phyloP scores from a whole-genome alignment of 1,284 basidiomycete species.

The Microbotryum intermedium region DNA sequence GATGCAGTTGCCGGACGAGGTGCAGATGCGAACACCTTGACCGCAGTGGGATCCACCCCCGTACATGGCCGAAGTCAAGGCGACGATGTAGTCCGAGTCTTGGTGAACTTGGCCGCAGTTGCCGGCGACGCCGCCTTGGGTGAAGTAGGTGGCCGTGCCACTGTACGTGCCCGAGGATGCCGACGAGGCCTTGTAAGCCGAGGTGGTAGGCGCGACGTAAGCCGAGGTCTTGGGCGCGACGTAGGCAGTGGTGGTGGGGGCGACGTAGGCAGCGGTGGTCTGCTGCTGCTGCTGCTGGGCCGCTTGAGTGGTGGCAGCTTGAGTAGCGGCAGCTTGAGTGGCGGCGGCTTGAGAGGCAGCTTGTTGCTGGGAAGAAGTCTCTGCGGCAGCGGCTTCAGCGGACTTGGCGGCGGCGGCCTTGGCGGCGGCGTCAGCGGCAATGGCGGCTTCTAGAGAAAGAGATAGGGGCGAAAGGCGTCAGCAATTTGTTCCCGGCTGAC shows the following conservation, averaged over 20 bases:
- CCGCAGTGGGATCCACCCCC: constrained; percentile 57
- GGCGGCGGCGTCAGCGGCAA: neutral
- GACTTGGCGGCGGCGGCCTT: neutral
- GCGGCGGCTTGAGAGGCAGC: neutral
- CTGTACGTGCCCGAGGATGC: constrained; percentile 55
- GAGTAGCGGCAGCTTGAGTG: neutral
- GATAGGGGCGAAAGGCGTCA: too few relatives aligned
- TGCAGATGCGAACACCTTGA: constrained; percentile 40
- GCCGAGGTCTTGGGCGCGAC: neutral
- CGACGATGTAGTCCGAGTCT: constrained; percentile 50
- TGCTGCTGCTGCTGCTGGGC: neutral
- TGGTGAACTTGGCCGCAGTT: constrained; percentile 33
- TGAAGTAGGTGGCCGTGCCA: constrained; percentile 55
- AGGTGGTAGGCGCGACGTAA: constrained; percentile 25
- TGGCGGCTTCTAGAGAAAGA: too few relatives aligned
- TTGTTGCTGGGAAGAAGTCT: neutral
- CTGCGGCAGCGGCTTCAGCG: neutral
- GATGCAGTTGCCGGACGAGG: neutral
- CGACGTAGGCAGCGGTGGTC: constrained; percentile 5
- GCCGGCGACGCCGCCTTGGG: constrained; percentile 36
- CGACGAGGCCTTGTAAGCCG: constrained; percentile 46
- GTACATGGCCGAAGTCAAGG: constrained; percentile 43
- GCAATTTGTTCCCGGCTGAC: neutral
- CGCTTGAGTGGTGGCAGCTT: neutral
- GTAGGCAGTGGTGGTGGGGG: constrained; percentile 12